Evolutionary conservation across 805 yeast genomes (phyloP), one percentile per base, ranked within the genome.

Genomic region (Clavispora asparagi): DNA sequence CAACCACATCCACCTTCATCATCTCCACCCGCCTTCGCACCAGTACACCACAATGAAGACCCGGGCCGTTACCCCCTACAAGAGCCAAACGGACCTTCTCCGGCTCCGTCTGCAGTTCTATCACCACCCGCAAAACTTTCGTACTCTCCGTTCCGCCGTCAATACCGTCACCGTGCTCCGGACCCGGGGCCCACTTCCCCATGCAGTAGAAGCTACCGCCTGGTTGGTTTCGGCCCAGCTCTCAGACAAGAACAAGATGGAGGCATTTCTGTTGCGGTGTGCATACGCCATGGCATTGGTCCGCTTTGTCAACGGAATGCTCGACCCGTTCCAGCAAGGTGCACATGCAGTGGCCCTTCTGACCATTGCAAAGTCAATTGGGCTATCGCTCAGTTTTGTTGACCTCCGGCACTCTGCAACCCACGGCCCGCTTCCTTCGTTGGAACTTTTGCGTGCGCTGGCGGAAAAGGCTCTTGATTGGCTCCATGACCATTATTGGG

Each of bases 321-420:
- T 94, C 32, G 99, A 94, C 62, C 94, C 95, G 0, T 77, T 77
- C 41, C 99, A 94, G 63, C 87, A 83, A 55, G 79, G 90, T 1
- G 78, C 74, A 39, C 83, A 68, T 59, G 97, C 96, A 0, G 77
- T 85, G 13, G 91, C 97, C 6, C 67, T 94, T 55, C 85, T 85
- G 51, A 73, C 75, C 6, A 65, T 94, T 23, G 98, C 98, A 0
- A 76, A 70, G 44, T 75, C 76, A 39, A 64, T 87, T 19, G 77
- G 79, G 1, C 68, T 94, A 23, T 96, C 98, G 0, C 73, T 83
- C 29, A 78, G 77, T 57, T 89, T 94, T 63, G 99, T 94, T 0
- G 99, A 94, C 58, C 60, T 89, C 28, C 74, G 99, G 46, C 98
- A 94, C 63, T 78, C 80, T 56, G 91, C 95, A 5, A 92, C 99